A percentile compares a stretch with the other conserved stretches of the same genome.
phyloP scores from a whole-genome alignment of 208 protist genomes.

The Trichomonas vaginalis region DNA sequence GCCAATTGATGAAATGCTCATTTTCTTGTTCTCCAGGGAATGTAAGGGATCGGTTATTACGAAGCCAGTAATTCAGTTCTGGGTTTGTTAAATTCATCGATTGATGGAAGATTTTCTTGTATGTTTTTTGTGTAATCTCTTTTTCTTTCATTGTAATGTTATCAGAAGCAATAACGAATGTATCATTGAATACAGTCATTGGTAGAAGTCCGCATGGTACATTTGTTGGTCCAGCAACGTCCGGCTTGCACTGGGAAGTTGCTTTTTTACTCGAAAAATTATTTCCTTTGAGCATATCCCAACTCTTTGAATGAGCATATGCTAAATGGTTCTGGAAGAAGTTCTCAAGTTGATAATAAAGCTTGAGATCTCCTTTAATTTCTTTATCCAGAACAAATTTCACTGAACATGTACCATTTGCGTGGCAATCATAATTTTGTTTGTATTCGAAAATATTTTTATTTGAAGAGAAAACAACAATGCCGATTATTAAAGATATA shows the following conservation, averaged over 20 bases:
- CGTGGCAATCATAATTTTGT: neutral
- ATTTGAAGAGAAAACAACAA: neutral
- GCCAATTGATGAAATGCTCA: conserved; percentile 93
- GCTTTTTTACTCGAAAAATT: neutral
- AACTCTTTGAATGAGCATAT: conserved; percentile 45
- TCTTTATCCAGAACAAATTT: neutral
- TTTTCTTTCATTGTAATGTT: neutral
- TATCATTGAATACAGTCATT: neutral
- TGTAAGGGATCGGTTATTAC: neutral
- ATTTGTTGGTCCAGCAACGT: neutral
- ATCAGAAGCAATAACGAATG: neutral
- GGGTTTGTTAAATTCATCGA: neutral
- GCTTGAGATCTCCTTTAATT: conserved; percentile 50
- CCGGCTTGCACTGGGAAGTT: neutral
- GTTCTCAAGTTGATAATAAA: conserved; percentile 86
- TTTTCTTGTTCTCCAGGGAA: conserved; percentile 42
- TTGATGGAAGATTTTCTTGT: neutral
- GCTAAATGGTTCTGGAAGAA: conserved; percentile 92
- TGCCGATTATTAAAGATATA: neutral
- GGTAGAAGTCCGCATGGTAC: neutral
- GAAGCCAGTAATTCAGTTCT: neutral
- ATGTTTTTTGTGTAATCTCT: neutral
- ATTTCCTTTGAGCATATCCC: neutral
- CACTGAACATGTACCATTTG: neutral
- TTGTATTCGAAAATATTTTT: neutral